Percentiles rank a stretch among this genome's conserved stretches.
phyloP scores from a whole-genome alignment of 2,329 filamentous ascomycete genomes.

The Aspergillus spinulosporus region DNA sequence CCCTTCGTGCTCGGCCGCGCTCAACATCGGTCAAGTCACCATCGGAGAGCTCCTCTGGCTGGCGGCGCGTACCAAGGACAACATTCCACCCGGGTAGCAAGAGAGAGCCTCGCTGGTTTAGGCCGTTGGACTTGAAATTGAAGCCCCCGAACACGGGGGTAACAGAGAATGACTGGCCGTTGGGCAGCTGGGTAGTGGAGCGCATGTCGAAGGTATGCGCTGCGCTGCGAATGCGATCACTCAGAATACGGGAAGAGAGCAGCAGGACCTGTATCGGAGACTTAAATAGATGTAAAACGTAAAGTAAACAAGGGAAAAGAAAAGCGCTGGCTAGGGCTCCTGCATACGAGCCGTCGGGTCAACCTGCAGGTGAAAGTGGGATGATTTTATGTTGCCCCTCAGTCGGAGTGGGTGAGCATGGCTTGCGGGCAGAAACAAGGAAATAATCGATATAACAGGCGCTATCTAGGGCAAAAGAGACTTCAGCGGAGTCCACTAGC shows the following conservation, averaged over 20 bases:
- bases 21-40: conserved; percentile 15
- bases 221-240: not conserved
- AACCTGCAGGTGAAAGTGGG: conserved; percentile 12
- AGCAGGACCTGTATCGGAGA: not conserved
- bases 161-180: conserved; percentile 80
- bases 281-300: not conserved
- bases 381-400: conserved; percentile 18
- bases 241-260: not conserved
- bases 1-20: conserved; percentile 16
- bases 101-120: conserved; percentile 66
- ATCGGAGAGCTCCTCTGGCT: conserved; percentile 38
- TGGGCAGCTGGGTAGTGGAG: conserved; percentile 68
- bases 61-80: conserved; percentile 69
- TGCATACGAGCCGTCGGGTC: conserved; percentile 1
- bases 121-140: conserved; percentile 81
- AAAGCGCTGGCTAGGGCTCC: not conserved
- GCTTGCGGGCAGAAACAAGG: conserved; percentile 4
- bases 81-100: conserved; percentile 84
- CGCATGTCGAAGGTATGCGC: conserved; percentile 25
- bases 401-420: conserved; percentile 7
- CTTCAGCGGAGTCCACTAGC: conserved; percentile 1
- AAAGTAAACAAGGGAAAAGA: conserved; percentile 6
- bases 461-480: not conserved
- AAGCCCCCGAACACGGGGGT: conserved; percentile 87
- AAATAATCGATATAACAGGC: not conserved